phyloP scores from a whole-genome alignment of 441 rosid genomes.

The Macaranga tanarius region DNA sequence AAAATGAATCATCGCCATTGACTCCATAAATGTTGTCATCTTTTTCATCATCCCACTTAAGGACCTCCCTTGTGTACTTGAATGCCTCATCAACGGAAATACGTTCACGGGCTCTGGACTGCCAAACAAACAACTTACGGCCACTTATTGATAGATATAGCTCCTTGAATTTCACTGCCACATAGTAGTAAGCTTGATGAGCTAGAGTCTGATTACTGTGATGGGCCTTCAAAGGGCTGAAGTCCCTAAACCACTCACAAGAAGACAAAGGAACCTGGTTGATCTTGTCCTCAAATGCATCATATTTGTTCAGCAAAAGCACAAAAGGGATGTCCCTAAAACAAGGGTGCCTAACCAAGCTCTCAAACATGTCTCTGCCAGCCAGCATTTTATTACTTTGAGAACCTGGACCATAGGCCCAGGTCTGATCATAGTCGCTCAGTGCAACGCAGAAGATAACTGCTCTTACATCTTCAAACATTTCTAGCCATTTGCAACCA shows the following conservation, averaged over 20 bases:
- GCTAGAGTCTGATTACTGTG: conserved; percentile 63
- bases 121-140: conserved; percentile 77
- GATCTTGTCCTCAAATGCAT: conserved; percentile 74
- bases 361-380: conserved; percentile 76
- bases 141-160: conserved; percentile 62
- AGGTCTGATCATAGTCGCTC: conserved; percentile 71
- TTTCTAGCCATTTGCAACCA: conserved; percentile 94
- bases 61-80: conserved; percentile 79
- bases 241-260: conserved; percentile 85
- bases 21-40: conserved; percentile 50
- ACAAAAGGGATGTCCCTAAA: conserved; percentile 72
- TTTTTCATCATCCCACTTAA: conserved; percentile 83
- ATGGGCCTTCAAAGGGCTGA: conserved; percentile 59
- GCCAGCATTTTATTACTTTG: conserved; percentile 75
- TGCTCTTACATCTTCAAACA: conserved; percentile 90
- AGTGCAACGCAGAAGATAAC: conserved; percentile 81
- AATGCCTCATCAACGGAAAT: conserved; percentile 73
- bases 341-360: conserved; percentile 70
- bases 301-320: conserved; percentile 82
- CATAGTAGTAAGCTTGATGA: conserved; percentile 84
- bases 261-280: conserved; percentile 48
- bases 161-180: conserved; percentile 89
- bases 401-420: conserved; percentile 38
- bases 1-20: conserved; percentile 70
- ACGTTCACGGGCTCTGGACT: conserved; percentile 68